These are phyloP conservation scores for Mycena epipterygia DNA, from an alignment of 768 basidiomycete genomes.

Conservation along the genomic window DNA sequence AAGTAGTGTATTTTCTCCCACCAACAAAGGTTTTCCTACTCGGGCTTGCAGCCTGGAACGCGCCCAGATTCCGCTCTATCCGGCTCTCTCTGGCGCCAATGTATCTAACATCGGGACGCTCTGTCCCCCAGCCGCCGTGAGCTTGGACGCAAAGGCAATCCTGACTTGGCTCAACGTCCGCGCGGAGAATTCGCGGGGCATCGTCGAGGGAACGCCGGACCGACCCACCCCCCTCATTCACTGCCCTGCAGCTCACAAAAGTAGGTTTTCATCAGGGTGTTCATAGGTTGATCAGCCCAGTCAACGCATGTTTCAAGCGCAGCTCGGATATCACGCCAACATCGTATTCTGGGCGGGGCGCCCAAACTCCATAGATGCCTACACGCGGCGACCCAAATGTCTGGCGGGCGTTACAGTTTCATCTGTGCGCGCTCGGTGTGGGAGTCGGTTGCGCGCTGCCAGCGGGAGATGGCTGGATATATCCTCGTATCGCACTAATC, in stretches of 20 bases:
- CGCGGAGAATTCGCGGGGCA: slow-evolving; percentile 23
- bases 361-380: slow-evolving; percentile 8
- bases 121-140: not conserved
- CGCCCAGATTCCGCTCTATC: not conserved
- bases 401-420: slow-evolving; percentile 14
- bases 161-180: not conserved
- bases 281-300: slow-evolving; percentile 9
- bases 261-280: not conserved
- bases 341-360: not conserved
- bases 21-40: not conserved
- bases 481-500: not conserved
- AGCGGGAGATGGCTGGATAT: slow-evolving; percentile 10
- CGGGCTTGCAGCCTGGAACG: not conserved
- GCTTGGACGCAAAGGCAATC: no score
- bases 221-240: not conserved
- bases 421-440: not conserved
- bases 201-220: slow-evolving; percentile 27
- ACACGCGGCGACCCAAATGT: no score
- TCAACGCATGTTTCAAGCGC: not conserved
- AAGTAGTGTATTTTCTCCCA: not conserved
- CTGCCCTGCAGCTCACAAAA: not conserved
- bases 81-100: not conserved
- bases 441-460: slow-evolving; percentile 2
- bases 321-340: not conserved
- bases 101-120: not conserved